Evolutionary conservation across 257 asterid genomes (phyloP).

Genomic region (Jacaranda mimosifolia): DNA sequence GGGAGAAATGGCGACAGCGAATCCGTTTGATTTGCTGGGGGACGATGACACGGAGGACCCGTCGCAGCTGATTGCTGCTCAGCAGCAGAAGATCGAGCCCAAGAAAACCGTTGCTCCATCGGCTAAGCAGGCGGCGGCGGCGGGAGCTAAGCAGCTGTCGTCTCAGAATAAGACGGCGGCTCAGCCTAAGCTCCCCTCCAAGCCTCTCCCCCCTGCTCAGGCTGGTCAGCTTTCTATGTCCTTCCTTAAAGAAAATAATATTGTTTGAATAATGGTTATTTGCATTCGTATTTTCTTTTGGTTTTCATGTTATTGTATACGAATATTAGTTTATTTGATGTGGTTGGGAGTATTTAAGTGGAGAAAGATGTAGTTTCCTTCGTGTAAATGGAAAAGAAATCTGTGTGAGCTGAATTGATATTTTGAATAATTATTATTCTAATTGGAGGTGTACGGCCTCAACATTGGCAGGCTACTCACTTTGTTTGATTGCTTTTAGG

Average conservation of each 20-base stretch:
- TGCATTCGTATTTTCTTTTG: not conserved
- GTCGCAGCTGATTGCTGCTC: slow-evolving; percentile 65
- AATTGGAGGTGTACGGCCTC: not conserved
- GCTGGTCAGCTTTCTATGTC: slow-evolving; percentile 56
- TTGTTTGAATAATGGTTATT: not conserved
- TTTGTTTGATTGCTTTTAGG: not conserved
- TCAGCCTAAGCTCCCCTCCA: slow-evolving; percentile 69
- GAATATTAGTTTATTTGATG: not conserved
- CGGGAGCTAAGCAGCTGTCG: slow-evolving; percentile 36
- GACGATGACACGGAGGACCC: slow-evolving; percentile 81
- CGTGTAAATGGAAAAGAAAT: not conserved
- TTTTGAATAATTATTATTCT: not conserved
- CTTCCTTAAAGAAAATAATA: not conserved
- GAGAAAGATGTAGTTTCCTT: not conserved
- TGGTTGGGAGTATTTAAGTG: not conserved
- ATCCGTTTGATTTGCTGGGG: slow-evolving; percentile 90
- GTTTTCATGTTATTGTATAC: not conserved
- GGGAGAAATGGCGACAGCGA: slow-evolving; percentile 71
- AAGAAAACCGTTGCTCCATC: slow-evolving; percentile 56
- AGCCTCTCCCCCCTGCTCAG: slow-evolving; percentile 82
- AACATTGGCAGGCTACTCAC: not conserved
- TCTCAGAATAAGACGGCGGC: slow-evolving; percentile 49
- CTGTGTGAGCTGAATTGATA: not conserved
- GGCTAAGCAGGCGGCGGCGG: slow-evolving; percentile 30
- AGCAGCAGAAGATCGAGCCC: slow-evolving; percentile 59